A percentile compares a stretch with the other conserved stretches of the same genome.
Evolutionary conservation across 768 basidiomycete genomes (phyloP).

Genomic region (Trametes maxima): DNA sequence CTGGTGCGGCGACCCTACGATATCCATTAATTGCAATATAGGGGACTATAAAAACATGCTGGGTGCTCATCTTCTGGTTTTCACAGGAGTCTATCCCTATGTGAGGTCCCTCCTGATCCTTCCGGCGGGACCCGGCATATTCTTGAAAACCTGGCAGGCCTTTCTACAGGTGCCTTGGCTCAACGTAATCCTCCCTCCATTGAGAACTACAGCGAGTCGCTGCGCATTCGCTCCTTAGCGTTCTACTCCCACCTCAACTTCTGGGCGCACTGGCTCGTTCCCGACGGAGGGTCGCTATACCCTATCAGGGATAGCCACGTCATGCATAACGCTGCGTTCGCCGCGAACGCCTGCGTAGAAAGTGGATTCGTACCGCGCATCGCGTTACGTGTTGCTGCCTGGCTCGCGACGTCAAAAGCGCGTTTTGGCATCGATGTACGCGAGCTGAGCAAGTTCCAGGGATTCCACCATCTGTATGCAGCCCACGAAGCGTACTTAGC

Average conservation of each 20-base stretch:
- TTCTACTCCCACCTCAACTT: neutral
- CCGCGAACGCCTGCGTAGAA: neutral
- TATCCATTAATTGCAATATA: too few species aligned
- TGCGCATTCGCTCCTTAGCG: neutral
- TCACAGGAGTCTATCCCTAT: too few species aligned
- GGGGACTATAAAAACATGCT: too few species aligned
- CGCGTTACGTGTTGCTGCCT: slow-evolving; percentile 1
- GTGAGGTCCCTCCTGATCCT: too few species aligned
- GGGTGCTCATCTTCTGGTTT: too few species aligned
- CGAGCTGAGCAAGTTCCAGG: neutral
- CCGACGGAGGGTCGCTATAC: neutral
- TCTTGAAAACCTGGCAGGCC: too few species aligned
- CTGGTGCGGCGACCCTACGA: too few species aligned
- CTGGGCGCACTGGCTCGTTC: neutral
- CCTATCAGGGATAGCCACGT: neutral
- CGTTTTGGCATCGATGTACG: slow-evolving; percentile 6
- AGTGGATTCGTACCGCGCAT: slow-evolving; percentile 1
- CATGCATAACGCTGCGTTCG: slow-evolving; percentile 6
- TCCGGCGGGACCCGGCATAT: too few species aligned
- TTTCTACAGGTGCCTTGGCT: too few species aligned
- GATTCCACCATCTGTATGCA: neutral
- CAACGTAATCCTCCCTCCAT: too few species aligned
- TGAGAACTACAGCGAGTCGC: too few species aligned
- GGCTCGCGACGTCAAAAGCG: neutral
- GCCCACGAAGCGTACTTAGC: slow-evolving; percentile 2